Conservation (phyloP, 1,284 basidiomycete genomes). For the Stereum hirsutum region DNA sequence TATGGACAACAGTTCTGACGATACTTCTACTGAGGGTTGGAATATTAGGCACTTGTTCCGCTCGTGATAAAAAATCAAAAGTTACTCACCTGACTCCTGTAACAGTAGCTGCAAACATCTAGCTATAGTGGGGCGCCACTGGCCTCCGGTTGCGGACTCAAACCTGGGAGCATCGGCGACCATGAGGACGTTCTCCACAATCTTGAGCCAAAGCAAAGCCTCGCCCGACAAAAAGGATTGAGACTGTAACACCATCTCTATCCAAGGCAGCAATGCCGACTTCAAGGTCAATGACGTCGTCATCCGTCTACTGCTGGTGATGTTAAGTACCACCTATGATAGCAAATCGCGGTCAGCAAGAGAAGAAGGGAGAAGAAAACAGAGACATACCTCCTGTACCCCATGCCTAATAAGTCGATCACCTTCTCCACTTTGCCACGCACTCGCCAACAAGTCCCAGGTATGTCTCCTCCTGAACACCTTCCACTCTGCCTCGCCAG, state of each 20-base stretch:
- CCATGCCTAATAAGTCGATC: constrained; percentile 46
- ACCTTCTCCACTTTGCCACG: constrained; percentile 58
- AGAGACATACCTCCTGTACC: constrained; percentile 54
- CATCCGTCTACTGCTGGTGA: constrained; percentile 61
- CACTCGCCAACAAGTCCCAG: constrained; percentile 78
- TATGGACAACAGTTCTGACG: constrained; percentile 7
- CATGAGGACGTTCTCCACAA: constrained; percentile 61
- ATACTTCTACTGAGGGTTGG: constrained; percentile 1
- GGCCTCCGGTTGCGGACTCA: constrained; percentile 38
- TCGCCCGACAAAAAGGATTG: constrained; percentile 30
- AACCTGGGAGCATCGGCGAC: constrained; percentile 37
- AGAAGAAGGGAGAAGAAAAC: neutral
- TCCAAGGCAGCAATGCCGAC: constrained; percentile 67
- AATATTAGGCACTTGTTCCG: constrained; percentile 1
- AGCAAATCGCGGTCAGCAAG: neutral
- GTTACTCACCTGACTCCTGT: constrained; percentile 17
- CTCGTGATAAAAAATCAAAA: neutral
- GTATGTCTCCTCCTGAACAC: constrained; percentile 77
- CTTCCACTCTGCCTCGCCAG: constrained; percentile 68
- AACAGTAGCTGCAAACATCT: constrained; percentile 42
- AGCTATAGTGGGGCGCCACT: constrained; percentile 45
- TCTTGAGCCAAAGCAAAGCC: constrained; percentile 51
- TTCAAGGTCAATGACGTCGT: constrained; percentile 60
- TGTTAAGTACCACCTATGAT: constrained; percentile 55
- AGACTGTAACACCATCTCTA: constrained; percentile 57